Base-by-base conservation (phyloP, 345 rosid species). In the Reutealis trisperma region DNA sequence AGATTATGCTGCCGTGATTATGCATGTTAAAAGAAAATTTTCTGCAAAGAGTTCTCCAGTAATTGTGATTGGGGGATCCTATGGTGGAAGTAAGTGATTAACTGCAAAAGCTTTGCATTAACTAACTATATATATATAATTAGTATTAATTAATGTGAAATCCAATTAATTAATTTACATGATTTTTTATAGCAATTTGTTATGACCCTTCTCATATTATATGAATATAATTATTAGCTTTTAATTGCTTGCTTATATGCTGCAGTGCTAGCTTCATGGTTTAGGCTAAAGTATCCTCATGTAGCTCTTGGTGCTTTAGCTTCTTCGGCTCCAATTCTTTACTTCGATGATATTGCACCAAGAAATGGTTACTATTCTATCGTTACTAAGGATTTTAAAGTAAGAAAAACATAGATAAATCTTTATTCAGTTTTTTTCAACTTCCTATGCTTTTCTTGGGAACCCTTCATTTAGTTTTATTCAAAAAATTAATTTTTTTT, bases 251-350 rank as follows among this genome's bases (percentile, higher is more conserved):
- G 5, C 6, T 37, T 37, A 5, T 37, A 18, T 65, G 55, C 16
- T 51, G 45, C 63, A 75, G 78, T 74, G 78, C 57, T 75, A 51
- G 78, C 78, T 9, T 21, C 81, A 54, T 79, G 78, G 82, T 79
- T 79, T 52, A 34, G 82, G 78, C 55, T 75, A 21, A 80, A 80
- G 34, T 80, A 80, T 22, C 83, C 83, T 8, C 82, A 79, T 24
- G 66, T 79, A 0, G 82, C 78, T 22, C 69, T 74, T n/a, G 82
- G 82, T 60, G 82, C 82, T 62, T 54, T 79, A 3, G 82, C 82
- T 42, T 79, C 82, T 14, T 79, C 82, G 6, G 82, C 78, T 15
- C 82, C 82, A 34, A 79, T 79, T 19, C 78, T 80, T n/a, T 80
- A 80, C 65, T 80, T 80, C 24, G 83, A 80, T 30, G 83, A 71